Base-by-base conservation (phyloP, 1,284 basidiomycete genomes). In the Xerocomus minutiporus region DNA sequence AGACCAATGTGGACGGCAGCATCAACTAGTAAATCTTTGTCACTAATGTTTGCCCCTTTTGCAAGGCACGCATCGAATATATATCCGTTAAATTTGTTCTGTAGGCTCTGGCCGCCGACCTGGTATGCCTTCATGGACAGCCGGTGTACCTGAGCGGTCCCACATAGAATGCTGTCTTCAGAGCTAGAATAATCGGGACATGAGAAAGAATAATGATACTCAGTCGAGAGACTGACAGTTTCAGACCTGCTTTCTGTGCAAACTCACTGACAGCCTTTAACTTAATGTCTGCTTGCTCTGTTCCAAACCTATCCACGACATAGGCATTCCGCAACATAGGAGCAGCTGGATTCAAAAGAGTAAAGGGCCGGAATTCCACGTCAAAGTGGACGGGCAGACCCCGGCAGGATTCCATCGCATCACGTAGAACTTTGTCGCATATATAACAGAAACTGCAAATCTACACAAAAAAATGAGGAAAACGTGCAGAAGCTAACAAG, bases 361-460 rank as follows among this genome's bases (percentile, higher is more conserved):
- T 73, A 75, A 84, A 91, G 0, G 90, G 90, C 55, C 86, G 73
- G 66, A 86, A 86, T 60, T 88, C 83, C 62, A 91, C 70, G 52
- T 86, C 78, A 70, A 92, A 88, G 8, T 71, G 66, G 50, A 89
- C 61, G 2, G 84, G 82, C 1, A 86, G 77, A 54, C 83, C 76
- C 52, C 75, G 73, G 66, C 79, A 83, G 51, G 81, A 75, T 13
- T 77, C 73, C 35, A 86, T 79, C 31, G 89, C 88, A 46, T 77
- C 74, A 53, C 81, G 73, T 50, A 92, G 75, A 62, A 88, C 82
- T 62, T 82, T 80, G 62, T 85, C 81, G n/a, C 82, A 82, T 57
- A 91, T 75, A 67, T 82, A 88, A 70, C 87, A 89, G 74, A 86
- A 88, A 50, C 78, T 75, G 61, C 88, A 90, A 50, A 78, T 72